Base-by-base conservation (phyloP, 2,329 filamentous ascomycete genomes). In the Zasmidium cellare region DNA sequence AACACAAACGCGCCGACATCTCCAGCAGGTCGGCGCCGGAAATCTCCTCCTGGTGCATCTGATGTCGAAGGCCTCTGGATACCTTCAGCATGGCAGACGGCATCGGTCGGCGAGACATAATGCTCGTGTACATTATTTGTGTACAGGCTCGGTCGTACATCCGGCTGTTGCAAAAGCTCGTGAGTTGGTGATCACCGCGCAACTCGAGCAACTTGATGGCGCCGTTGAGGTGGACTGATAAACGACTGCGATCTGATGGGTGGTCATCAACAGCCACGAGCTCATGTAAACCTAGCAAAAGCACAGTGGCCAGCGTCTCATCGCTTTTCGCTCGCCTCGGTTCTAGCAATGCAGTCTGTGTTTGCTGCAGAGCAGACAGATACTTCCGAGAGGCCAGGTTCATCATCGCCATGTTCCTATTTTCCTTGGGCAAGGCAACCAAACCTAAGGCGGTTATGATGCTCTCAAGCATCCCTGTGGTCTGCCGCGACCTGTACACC, bases 1-100 rank as follows among this genome's bases (percentile, higher is more conserved):
- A 14, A 24, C 56, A 58, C 18, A 58, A 20, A 11, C 46, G 44
- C 14, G 46, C 31, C 18, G 45, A 45, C 6, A 58, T 53, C 14
- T 51, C 45, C 14, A 54, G 18, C n/a, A 58, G 46, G 18, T 58
- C 51, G 19, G 46, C 14, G 22, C 38, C 56, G 14, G 46, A 18
- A 11, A 53, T n/a, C n/a, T 58, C 56, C 50, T 58, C 56, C 7
- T 19, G 22, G 20, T 58, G 56, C n/a, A 58, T 45, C 11, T 49
- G 45, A 9, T 50, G 46, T 22, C 38, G 46, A 14, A 53, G 18
- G n/a, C 22, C 41, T 22, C 51, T 9, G 6, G 20, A 22, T 12
- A 58, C 28, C 5, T 16, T 14, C 16, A 54, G 50, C 18, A 58
- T 16, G 1, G 20, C 24, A 14, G 18, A 9, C 14, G 56, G 56